Evolutionary conservation across 1,284 basidiomycete genomes (phyloP).

Genomic region (Pseudozyma thailandica): DNA sequence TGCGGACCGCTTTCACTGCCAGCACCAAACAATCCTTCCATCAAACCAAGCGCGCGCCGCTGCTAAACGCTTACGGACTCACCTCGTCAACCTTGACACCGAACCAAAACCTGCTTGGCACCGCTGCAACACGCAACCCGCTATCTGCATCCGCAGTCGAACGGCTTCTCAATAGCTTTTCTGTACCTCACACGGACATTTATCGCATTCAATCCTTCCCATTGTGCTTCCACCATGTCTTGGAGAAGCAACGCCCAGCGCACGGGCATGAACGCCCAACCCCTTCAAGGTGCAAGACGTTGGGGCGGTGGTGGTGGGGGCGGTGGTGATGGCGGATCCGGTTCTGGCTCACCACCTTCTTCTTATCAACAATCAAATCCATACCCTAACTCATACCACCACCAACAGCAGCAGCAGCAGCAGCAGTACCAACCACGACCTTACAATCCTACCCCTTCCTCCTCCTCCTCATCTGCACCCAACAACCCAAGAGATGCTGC

Average conservation of each 20-base stretch:
- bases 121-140: too few species aligned
- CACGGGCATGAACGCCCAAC: conserved; percentile 66
- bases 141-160: too few species aligned
- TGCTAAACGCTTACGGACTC: too few species aligned
- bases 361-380: conserved; percentile 10
- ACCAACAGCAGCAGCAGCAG: conserved; percentile 7
- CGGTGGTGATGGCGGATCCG: conserved; percentile 8
- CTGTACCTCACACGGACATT: too few species aligned
- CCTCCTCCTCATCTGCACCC: conserved; percentile 21
- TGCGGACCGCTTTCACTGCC: too few species aligned
- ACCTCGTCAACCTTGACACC: too few species aligned
- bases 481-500: conserved; percentile 37
- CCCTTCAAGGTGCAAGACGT: conserved; percentile 55
- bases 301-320: conserved; percentile 58
- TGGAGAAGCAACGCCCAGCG: conserved; percentile 65
- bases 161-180: too few species aligned
- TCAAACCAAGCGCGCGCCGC: too few species aligned
- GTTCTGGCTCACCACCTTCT: conserved; percentile 14
- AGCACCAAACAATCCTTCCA: too few species aligned
- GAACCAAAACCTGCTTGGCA: too few species aligned
- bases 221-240: too few species aligned
- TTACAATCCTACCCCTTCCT: conserved; percentile 13
- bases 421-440: conserved; percentile 7
- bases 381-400: background rate
- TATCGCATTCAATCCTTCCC: too few species aligned